Conservation (phyloP, 495 filamentous ascomycete genomes). For the Xylaria intraflava region DNA sequence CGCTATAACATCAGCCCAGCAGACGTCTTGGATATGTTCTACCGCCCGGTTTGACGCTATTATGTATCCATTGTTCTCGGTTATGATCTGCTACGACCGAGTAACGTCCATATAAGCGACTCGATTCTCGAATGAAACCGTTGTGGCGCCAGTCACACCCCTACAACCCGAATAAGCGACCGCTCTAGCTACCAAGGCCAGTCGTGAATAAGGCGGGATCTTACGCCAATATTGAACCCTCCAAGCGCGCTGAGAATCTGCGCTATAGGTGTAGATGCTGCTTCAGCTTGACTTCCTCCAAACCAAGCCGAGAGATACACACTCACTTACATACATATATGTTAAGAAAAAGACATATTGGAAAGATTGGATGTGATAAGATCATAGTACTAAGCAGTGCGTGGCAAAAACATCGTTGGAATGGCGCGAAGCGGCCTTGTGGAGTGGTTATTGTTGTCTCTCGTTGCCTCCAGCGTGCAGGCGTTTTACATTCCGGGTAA, state of each 20-base stretch:
- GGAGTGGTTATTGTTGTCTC: slow-evolving; percentile 22
- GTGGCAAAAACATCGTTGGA: slow-evolving; percentile 22
- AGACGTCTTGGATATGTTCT: neutral
- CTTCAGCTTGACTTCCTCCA: neutral
- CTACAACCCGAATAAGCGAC: neutral
- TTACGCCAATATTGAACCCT: neutral
- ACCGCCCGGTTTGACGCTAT: slow-evolving; percentile 33
- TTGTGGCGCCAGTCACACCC: neutral
- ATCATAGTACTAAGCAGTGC: neutral
- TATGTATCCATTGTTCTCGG: slow-evolving; percentile 58
- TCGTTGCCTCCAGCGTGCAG: slow-evolving; percentile 31
- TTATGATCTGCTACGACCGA: slow-evolving; percentile 20
- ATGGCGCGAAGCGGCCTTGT: slow-evolving; percentile 16
- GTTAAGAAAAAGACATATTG: neutral
- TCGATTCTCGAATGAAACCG: neutral
- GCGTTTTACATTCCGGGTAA: slow-evolving; percentile 79
- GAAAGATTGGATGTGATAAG: neutral
- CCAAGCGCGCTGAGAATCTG: neutral
- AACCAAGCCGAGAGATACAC: neutral
- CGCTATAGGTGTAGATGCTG: neutral
- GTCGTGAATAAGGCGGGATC: neutral
- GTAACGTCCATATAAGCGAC: slow-evolving; percentile 4
- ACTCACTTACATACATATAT: too few relatives aligned
- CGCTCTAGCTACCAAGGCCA: neutral
- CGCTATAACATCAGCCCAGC: neutral